Conservation (phyloP, 1,139 yeast genomes). For the Blastobotrys raffinosifermentans region DNA sequence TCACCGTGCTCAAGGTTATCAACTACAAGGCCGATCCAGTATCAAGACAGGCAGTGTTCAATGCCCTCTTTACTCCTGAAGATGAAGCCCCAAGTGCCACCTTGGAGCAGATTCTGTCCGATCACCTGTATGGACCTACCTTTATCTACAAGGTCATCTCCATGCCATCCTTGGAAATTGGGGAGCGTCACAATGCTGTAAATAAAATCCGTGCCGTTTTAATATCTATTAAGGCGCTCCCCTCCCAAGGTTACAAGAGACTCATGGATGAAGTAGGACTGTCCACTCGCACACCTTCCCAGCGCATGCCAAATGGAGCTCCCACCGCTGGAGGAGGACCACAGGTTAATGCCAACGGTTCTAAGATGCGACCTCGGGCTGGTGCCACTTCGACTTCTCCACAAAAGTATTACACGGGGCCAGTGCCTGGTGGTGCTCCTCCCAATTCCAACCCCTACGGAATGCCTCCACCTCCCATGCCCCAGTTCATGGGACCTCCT, state of each 20-base stretch:
- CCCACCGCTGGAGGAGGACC: background rate
- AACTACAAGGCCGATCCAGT: conserved; percentile 56
- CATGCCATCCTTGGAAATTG: conserved; percentile 30
- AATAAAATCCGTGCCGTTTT: conserved; percentile 58
- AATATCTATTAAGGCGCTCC: conserved; percentile 51
- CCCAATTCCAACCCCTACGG: too few species aligned
- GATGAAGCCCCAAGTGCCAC: conserved; percentile 31
- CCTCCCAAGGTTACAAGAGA: conserved; percentile 71
- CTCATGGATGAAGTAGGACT: conserved; percentile 91
- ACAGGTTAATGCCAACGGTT: conserved; percentile 3
- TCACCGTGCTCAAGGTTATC: conserved; percentile 74
- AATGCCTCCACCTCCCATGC: too few species aligned
- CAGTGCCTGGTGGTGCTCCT: too few species aligned
- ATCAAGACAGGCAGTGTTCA: conserved; percentile 59
- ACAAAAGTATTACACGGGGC: too few species aligned
- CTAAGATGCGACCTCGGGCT: too few species aligned
- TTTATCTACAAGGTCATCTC: conserved; percentile 68
- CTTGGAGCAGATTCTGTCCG: conserved; percentile 49
- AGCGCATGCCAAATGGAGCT: conserved; percentile 4
- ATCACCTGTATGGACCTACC: conserved; percentile 71
- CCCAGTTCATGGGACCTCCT: too few species aligned
- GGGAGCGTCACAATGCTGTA: conserved; percentile 52
- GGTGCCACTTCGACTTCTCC: too few species aligned
- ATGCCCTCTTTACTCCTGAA: conserved; percentile 45
- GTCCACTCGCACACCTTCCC: conserved; percentile 20